Percentiles rank a stretch among this genome's conserved stretches.
These are phyloP conservation scores for Fusarium sarcochroum DNA, from an alignment of 2,329 filamentous ascomycete genomes.

Conservation along the genomic window DNA sequence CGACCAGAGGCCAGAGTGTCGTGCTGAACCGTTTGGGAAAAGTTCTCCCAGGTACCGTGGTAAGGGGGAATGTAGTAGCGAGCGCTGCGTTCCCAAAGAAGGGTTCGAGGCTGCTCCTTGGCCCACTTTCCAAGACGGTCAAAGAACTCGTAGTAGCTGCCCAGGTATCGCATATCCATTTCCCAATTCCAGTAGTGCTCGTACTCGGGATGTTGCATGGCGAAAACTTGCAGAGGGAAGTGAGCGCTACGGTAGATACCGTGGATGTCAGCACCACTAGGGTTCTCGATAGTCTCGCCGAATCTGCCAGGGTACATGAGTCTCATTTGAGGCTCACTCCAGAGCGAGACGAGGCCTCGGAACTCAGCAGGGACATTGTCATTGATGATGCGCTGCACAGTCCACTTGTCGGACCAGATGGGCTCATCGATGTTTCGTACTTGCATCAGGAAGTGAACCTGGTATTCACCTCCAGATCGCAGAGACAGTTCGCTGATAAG, in stretches of 20 bases:
- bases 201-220: conserved; percentile 74
- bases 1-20: conserved; percentile 68
- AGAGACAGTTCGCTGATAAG: conserved; percentile 84
- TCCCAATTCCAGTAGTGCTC: conserved; percentile 80
- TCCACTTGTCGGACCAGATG: conserved; percentile 84
- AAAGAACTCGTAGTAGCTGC: conserved; percentile 81
- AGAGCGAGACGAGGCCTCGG: conserved; percentile 83
- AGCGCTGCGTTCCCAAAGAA: conserved; percentile 83
- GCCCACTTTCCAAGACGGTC: conserved; percentile 77
- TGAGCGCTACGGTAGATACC: conserved; percentile 78
- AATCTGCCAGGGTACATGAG: conserved; percentile 81
- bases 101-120: conserved; percentile 75
- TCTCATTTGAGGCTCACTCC: conserved; percentile 88
- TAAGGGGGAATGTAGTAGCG: conserved; percentile 82
- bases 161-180: conserved; percentile 76
- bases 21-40: conserved; percentile 73
- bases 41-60: conserved; percentile 81
- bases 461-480: conserved; percentile 84
- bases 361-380: conserved; percentile 79
- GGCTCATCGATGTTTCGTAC: conserved; percentile 84
- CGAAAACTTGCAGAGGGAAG: conserved; percentile 75
- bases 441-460: conserved; percentile 86
- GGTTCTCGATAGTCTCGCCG: conserved; percentile 75
- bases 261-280: conserved; percentile 70
- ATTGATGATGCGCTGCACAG: conserved; percentile 79